Percentiles rank a stretch among this genome's conserved stretches.
These are phyloP conservation scores for Malus hybrid DNA, from an alignment of 331 rosid genomes.

Conservation along the genomic window DNA sequence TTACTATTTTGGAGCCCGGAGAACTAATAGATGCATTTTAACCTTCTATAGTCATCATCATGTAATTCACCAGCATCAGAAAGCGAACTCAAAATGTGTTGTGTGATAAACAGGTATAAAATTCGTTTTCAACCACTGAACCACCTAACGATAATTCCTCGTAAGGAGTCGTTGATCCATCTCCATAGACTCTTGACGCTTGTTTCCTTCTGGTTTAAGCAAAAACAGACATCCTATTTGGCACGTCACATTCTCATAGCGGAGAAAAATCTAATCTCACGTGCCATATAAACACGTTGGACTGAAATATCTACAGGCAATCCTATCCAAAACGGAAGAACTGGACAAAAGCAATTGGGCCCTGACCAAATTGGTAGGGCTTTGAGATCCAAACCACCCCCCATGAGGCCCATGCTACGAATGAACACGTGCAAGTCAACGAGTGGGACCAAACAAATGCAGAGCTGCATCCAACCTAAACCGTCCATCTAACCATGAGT, in stretches of 20 bases:
- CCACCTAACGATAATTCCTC: too few species aligned
- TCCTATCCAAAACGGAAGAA: neutral
- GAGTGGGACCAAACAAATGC: neutral
- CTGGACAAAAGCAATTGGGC: neutral
- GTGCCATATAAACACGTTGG: neutral
- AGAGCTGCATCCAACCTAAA: neutral
- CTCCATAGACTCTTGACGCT: too few species aligned
- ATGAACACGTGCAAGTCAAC: neutral
- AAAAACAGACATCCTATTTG: neutral
- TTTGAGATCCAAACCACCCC: neutral
- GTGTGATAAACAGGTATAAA: too few species aligned
- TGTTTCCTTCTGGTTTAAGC: too few species aligned
- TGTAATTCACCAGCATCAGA: too few species aligned
- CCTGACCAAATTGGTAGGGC: neutral
- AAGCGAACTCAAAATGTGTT: too few species aligned
- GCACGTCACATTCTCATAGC: neutral
- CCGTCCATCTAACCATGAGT: neutral
- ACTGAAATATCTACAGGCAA: neutral
- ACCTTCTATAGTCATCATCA: accelerated
- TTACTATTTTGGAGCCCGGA: accelerated
- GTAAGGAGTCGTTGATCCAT: too few species aligned
- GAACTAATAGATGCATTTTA: too few species aligned
- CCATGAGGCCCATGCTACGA: neutral
- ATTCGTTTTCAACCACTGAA: too few species aligned
- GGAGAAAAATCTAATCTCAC: neutral